phyloP scores from a whole-genome alignment of 2,329 filamentous ascomycete species.

The Amphichorda felina region DNA sequence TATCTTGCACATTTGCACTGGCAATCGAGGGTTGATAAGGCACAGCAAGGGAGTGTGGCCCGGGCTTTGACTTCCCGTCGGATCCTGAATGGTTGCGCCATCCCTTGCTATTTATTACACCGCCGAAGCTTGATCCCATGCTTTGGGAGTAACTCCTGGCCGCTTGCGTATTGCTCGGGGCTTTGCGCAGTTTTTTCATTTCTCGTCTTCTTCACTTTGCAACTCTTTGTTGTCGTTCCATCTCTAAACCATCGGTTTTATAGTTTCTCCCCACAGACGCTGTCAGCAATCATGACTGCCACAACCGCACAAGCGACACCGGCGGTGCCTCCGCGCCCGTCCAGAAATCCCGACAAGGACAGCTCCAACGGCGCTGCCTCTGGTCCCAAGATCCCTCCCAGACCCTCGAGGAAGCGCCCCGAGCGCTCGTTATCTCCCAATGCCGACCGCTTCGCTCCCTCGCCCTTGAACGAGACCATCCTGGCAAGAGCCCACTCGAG shows the following conservation, averaged over 20 bases:
- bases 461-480: slow-evolving; percentile 69
- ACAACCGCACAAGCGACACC: slow-evolving; percentile 37
- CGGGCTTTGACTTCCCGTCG: too few species aligned
- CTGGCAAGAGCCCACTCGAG: slow-evolving; percentile 30
- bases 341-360: slow-evolving; percentile 34
- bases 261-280: not conserved
- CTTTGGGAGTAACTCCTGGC: not conserved
- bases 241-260: not conserved
- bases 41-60: too few species aligned
- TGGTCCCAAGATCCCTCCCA: slow-evolving; percentile 65
- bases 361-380: slow-evolving; percentile 11
- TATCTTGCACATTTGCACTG: too few species aligned
- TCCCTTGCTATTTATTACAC: not conserved
- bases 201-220: not conserved
- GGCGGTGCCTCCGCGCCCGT: slow-evolving; percentile 44
- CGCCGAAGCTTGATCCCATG: slow-evolving; percentile 1
- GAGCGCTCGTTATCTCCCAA: slow-evolving; percentile 70
- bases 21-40: too few species aligned
- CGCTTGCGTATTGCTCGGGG: not conserved
- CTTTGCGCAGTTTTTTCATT: not conserved
- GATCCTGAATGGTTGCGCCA: too few species aligned
- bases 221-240: not conserved
- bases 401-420: slow-evolving; percentile 57
- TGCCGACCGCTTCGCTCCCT: slow-evolving; percentile 70
- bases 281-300: slow-evolving; percentile 29